Conservation (phyloP, 2,329 filamentous ascomycete genomes). For the Nectriaceae sp. region DNA sequence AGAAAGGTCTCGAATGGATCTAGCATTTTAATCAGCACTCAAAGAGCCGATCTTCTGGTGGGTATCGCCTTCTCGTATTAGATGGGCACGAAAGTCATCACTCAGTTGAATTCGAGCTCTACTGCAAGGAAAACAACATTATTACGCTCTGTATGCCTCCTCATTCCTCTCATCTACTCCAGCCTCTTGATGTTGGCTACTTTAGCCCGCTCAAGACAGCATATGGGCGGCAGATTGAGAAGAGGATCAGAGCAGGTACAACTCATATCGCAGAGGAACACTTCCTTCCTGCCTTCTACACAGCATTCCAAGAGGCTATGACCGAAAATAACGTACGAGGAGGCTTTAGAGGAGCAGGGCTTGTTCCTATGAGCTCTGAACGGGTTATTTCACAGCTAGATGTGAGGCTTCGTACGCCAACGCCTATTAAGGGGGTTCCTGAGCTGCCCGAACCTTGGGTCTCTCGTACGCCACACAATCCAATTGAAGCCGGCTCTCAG, state of each 20-base stretch:
- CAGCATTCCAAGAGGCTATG: not conserved
- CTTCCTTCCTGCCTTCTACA: conserved; percentile 4
- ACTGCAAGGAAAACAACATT: conserved; percentile 38
- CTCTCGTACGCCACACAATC: too few species aligned
- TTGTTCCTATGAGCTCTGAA: too few species aligned
- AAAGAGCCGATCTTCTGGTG: conserved; percentile 20
- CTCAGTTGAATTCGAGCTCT: conserved; percentile 31
- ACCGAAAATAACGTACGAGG: too few species aligned
- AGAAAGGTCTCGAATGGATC: conserved; percentile 35
- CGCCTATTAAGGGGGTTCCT: too few species aligned
- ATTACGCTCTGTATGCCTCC: too few species aligned
- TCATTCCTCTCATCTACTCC: too few species aligned
- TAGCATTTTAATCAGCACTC: conserved; percentile 36
- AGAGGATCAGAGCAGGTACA: conserved; percentile 1
- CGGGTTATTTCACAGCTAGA: too few species aligned
- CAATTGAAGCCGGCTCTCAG: too few species aligned
- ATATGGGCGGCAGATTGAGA: not conserved
- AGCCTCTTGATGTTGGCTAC: conserved; percentile 1
- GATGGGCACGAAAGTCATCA: conserved; percentile 38
- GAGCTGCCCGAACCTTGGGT: too few species aligned
- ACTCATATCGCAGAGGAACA: not conserved
- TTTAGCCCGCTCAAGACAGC: not conserved
- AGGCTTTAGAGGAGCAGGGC: too few species aligned
- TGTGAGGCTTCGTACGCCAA: too few species aligned
- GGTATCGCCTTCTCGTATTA: conserved; percentile 37